Evolutionary conservation across 306 rosid species (phyloP).

Genomic region (Phaseolus lunatus): DNA sequence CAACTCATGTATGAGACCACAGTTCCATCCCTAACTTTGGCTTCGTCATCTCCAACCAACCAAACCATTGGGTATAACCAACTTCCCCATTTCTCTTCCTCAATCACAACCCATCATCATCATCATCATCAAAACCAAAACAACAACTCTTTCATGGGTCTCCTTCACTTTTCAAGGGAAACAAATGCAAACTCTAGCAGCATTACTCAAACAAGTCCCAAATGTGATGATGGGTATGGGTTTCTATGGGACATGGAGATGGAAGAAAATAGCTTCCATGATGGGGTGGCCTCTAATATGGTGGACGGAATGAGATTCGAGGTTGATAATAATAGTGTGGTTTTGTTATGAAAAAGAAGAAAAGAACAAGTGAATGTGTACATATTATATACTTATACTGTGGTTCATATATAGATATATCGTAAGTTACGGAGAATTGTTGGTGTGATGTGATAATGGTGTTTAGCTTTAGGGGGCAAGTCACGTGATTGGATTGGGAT

Average conservation of each 20-base stretch:
- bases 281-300: slow-evolving; percentile 56
- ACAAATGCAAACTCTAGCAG: slow-evolving; percentile 45
- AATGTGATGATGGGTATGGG: slow-evolving; percentile 68
- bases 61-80: slow-evolving; percentile 59
- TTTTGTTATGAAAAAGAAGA: slow-evolving; percentile 61
- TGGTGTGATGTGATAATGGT: slow-evolving; percentile 49
- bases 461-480: slow-evolving; percentile 52
- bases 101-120: slow-evolving; percentile 53
- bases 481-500: slow-evolving; percentile 49
- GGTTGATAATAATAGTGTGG: slow-evolving; percentile 64
- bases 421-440: slow-evolving; percentile 37
- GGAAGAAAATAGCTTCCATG: slow-evolving; percentile 63
- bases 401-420: slow-evolving; percentile 39
- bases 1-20: slow-evolving; percentile 50
- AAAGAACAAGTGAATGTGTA: background rate
- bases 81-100: slow-evolving; percentile 57
- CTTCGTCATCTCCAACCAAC: slow-evolving; percentile 55
- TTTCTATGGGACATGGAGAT: slow-evolving; percentile 83
- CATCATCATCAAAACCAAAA: slow-evolving; percentile 38
- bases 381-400: slow-evolving; percentile 7
- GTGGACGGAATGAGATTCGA: slow-evolving; percentile 74
- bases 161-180: slow-evolving; percentile 61
- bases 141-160: slow-evolving; percentile 59
- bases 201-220: slow-evolving; percentile 51
- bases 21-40: slow-evolving; percentile 48